Evolutionary conservation across 2,329 filamentous ascomycete species (phyloP).

Genomic region (Neonectria punicea): DNA sequence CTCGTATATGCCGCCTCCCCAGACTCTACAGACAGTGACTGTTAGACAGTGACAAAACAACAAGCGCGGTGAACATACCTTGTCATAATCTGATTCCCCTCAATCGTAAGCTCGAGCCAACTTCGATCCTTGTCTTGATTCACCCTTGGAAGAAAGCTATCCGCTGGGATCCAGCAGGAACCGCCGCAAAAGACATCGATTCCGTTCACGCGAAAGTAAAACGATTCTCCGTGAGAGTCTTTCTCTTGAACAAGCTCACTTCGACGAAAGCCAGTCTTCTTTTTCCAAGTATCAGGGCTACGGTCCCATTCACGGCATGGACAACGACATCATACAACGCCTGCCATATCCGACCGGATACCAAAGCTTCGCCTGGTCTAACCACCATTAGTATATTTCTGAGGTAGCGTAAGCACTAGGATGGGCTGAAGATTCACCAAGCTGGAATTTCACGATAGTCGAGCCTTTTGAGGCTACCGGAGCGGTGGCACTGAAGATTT

Average conservation of each 20-base stretch:
- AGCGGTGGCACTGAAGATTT: background rate
- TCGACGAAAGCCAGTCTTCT: conserved; percentile 75
- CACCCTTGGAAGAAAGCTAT: conserved; percentile 80
- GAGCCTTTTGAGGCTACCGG: background rate
- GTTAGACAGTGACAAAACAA: background rate
- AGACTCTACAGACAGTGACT: conserved; percentile 64
- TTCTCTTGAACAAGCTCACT: conserved; percentile 68
- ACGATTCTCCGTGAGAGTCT: conserved; percentile 75
- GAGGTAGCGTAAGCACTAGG: conserved; percentile 42
- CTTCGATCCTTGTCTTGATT: conserved; percentile 72
- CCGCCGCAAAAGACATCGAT: conserved; percentile 82
- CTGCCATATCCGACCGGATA: conserved; percentile 84
- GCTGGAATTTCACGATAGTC: background rate
- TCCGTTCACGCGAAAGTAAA: conserved; percentile 83
- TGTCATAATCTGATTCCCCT: conserved; percentile 85
- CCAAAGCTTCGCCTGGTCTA: conserved; percentile 76
- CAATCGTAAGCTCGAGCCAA: conserved; percentile 79
- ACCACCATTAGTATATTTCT: conserved; percentile 57
- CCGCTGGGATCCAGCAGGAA: conserved; percentile 86
- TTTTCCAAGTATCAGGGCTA: conserved; percentile 65
- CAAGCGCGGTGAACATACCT: background rate
- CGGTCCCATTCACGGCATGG: conserved; percentile 59
- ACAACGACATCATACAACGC: conserved; percentile 76
- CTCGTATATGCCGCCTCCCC: conserved; percentile 84
- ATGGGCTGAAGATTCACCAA: conserved; percentile 22